These are phyloP conservation scores for Lomentospora prolificans DNA, from an alignment of 2,329 filamentous ascomycete species.

Conservation along the genomic window DNA sequence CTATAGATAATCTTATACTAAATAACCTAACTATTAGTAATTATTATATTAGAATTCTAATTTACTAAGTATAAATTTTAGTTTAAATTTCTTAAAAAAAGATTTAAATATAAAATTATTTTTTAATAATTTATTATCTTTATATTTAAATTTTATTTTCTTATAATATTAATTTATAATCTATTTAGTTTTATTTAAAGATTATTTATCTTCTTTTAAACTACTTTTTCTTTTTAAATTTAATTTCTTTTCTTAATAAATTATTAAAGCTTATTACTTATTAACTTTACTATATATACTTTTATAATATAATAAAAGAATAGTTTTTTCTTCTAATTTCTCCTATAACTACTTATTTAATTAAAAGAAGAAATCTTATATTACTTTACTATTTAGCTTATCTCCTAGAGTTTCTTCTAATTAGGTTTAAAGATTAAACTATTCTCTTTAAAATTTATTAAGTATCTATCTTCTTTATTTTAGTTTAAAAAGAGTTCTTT, in stretches of 20 bases:
- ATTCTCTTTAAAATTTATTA: too few relatives aligned
- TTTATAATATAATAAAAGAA: background rate
- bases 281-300: background rate
- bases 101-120: constrained; percentile 1
- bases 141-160: background rate
- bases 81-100: constrained; percentile 5
- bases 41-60: too few relatives aligned
- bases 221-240: too few relatives aligned
- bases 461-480: background rate
- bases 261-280: background rate
- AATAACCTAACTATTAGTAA: too few relatives aligned
- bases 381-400: background rate
- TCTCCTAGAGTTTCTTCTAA: background rate
- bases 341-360: background rate
- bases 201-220: too few relatives aligned
- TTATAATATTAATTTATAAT: background rate
- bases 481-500: background rate
- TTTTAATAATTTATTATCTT: background rate
- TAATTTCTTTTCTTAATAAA: too few relatives aligned
- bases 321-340: background rate
- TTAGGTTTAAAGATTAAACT: background rate
- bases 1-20: too few relatives aligned
- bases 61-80: too few relatives aligned
- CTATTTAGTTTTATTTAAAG: too few relatives aligned
- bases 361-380: background rate